These are phyloP conservation scores for Deuterostichococcus epilithicus DNA, from an alignment of 139 green algal species.

Conservation along the genomic window DNA sequence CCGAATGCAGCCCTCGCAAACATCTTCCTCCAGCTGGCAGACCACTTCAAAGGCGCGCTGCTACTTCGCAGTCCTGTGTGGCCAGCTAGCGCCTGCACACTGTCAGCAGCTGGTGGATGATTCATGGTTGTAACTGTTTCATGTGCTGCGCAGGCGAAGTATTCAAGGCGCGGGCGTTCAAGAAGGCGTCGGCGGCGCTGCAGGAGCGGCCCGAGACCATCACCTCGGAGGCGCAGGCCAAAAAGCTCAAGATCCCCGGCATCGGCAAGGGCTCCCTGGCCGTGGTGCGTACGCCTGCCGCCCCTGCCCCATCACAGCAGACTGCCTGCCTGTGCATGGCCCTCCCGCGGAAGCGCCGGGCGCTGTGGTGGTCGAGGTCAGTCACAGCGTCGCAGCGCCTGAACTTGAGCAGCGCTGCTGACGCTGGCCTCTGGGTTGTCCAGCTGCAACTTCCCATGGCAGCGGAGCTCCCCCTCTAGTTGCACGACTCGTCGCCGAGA, in stretches of 20 bases:
- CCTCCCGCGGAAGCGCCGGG: too few species aligned
- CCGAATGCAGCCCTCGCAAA: background rate
- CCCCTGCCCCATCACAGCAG: background rate
- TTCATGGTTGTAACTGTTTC: background rate
- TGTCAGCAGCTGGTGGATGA: background rate
- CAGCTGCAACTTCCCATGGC: too few species aligned
- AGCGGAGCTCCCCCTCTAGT: too few species aligned
- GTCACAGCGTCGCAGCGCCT: background rate
- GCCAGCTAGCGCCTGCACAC: too few species aligned
- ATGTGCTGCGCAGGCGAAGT: background rate
- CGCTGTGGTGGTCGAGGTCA: too few species aligned
- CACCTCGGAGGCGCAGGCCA: slow-evolving; percentile 7
- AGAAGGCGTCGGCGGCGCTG: slow-evolving; percentile 14
- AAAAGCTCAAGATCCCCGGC: slow-evolving; percentile 13
- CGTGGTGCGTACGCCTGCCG: slow-evolving; percentile 2
- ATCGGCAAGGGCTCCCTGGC: slow-evolving; percentile 24
- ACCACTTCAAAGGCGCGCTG: background rate
- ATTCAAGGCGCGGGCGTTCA: slow-evolving; percentile 9
- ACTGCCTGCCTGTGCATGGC: background rate
- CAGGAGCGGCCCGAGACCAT: background rate
- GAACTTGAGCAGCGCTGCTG: background rate
- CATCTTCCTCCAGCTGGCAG: background rate
- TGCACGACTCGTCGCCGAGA: too few species aligned
- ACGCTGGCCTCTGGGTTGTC: background rate
- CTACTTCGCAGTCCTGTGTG: background rate